These are phyloP conservation scores for Mucor lusitanicus DNA, from an alignment of 371 early-diverging fungal genomes.

Conservation along the genomic window DNA sequence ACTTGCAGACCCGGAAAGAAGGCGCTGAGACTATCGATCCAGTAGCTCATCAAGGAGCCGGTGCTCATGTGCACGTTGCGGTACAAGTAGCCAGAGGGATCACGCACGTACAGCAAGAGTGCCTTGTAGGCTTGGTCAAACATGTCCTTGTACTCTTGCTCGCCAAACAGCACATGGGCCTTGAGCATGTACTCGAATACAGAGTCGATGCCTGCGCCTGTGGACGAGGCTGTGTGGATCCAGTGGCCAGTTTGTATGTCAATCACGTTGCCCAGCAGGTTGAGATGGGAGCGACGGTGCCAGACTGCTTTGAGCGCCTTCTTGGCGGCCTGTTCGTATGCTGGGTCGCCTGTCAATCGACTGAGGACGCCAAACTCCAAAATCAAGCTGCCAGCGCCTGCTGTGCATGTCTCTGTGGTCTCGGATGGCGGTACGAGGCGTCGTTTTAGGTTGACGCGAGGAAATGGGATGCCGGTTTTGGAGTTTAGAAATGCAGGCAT, in stretches of 20 bases:
- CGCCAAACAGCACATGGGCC: slow-evolving; percentile 86
- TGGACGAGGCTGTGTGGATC: slow-evolving; percentile 71
- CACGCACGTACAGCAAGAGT: slow-evolving; percentile 64
- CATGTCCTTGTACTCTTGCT: slow-evolving; percentile 69
- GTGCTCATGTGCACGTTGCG: slow-evolving; percentile 83
- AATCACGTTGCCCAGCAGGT: slow-evolving; percentile 86
- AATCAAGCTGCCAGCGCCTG: slow-evolving; percentile 91
- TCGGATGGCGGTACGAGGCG: slow-evolving; percentile 76
- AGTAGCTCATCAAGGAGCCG: slow-evolving; percentile 66
- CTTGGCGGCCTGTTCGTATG: slow-evolving; percentile 80
- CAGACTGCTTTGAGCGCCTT: slow-evolving; percentile 76
- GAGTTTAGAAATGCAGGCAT: slow-evolving; percentile 87
- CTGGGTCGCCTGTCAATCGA: slow-evolving; percentile 76
- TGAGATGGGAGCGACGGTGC: slow-evolving; percentile 70
- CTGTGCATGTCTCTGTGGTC: slow-evolving; percentile 84
- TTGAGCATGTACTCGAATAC: slow-evolving; percentile 94
- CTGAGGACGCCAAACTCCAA: slow-evolving; percentile 94
- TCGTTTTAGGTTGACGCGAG: slow-evolving; percentile 79
- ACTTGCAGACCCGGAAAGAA: slow-evolving; percentile 93
- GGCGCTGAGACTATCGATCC: slow-evolving; percentile 92
- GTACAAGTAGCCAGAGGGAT: slow-evolving; percentile 79
- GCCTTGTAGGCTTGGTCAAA: slow-evolving; percentile 84
- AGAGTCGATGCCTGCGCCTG: slow-evolving; percentile 94
- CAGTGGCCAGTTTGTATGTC: slow-evolving; percentile 72
- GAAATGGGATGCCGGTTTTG: slow-evolving; percentile 85